A percentile compares a stretch with the other conserved stretches of the same genome.
phyloP scores from a whole-genome alignment of 2,329 filamentous ascomycete genomes.

The Pyrenophora seminiperda region DNA sequence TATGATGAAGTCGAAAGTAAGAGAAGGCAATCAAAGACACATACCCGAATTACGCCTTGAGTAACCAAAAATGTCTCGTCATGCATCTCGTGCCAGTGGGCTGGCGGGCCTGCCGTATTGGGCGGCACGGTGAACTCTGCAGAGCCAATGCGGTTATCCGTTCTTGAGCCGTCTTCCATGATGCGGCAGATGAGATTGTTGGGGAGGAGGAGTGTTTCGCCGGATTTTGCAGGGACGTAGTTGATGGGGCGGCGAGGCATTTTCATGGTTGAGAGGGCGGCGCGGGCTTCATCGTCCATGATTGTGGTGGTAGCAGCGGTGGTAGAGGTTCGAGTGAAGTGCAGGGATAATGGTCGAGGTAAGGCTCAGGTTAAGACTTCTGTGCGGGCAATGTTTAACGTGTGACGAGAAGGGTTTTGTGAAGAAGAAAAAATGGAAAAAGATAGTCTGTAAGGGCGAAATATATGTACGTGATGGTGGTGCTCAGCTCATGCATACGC shows the following conservation, averaged over 20 bases:
- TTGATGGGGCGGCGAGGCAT: slow-evolving; percentile 54
- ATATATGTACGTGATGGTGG: not conserved
- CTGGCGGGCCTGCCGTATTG: slow-evolving; percentile 54
- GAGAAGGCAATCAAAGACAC: not conserved
- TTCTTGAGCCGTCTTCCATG: slow-evolving; percentile 58
- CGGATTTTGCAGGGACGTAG: slow-evolving; percentile 55
- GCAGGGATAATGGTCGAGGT: no score
- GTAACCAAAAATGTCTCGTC: slow-evolving; percentile 64
- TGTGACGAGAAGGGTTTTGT: no score
- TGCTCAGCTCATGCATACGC: not conserved
- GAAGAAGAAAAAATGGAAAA: not conserved
- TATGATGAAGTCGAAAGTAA: no score
- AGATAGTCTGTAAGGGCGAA: not conserved
- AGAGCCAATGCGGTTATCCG: slow-evolving; percentile 56
- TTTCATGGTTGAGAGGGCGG: slow-evolving; percentile 40
- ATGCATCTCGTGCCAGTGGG: slow-evolving; percentile 62
- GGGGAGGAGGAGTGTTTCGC: slow-evolving; percentile 57
- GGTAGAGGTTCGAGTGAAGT: not conserved
- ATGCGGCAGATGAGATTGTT: slow-evolving; percentile 55
- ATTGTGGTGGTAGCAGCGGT: slow-evolving; percentile 1
- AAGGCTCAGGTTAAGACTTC: no score
- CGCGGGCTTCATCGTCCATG: slow-evolving; percentile 46
- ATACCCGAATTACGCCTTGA: slow-evolving; percentile 51
- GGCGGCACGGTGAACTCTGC: slow-evolving; percentile 58
- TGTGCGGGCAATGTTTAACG: no score